A percentile compares a stretch with the other conserved stretches of the same genome.
These are phyloP conservation scores for Ascochyta lentis DNA, from an alignment of 2,329 filamentous ascomycete species.

Conservation along the genomic window DNA sequence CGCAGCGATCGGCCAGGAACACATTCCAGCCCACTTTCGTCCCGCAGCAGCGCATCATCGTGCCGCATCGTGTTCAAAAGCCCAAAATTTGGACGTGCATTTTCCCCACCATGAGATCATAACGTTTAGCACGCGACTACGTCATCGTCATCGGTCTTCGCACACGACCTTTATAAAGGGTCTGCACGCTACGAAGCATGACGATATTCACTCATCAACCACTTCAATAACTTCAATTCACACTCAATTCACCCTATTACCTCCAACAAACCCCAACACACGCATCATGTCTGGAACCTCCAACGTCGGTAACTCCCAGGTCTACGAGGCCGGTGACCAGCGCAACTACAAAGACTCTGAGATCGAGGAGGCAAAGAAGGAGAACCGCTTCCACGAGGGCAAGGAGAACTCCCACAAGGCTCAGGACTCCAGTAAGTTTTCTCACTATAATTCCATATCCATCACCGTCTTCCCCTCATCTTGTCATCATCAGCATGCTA, in stretches of 20 bases:
- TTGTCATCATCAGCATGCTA: neutral
- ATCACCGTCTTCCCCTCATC: neutral
- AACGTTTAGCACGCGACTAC: conserved; percentile 16
- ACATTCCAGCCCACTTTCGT: conserved; percentile 10
- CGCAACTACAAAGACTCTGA: conserved; percentile 65
- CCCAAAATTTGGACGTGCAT: conserved; percentile 23
- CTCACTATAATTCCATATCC: neutral
- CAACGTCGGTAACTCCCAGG: conserved; percentile 68
- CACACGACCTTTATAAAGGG: conserved; percentile 23
- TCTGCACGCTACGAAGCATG: conserved; percentile 8
- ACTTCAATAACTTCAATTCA: conserved; percentile 1
- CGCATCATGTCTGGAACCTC: conserved; percentile 61
- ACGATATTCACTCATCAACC: conserved; percentile 1
- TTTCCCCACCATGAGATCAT: conserved; percentile 38
- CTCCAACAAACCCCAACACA: conserved; percentile 2
- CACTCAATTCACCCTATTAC: neutral
- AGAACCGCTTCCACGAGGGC: conserved; percentile 74
- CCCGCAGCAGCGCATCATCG: conserved; percentile 18
- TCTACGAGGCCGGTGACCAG: conserved; percentile 83
- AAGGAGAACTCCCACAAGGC: conserved; percentile 70
- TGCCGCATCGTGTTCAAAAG: conserved; percentile 16
- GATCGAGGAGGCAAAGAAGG: conserved; percentile 59
- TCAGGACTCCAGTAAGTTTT: conserved; percentile 72
- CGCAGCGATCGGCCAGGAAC: conserved; percentile 16
- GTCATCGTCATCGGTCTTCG: conserved; percentile 24